Percentiles rank a stretch among this genome's conserved stretches.
phyloP scores from a whole-genome alignment of 1,139 yeast species.

The Arxiozyma bovina region DNA sequence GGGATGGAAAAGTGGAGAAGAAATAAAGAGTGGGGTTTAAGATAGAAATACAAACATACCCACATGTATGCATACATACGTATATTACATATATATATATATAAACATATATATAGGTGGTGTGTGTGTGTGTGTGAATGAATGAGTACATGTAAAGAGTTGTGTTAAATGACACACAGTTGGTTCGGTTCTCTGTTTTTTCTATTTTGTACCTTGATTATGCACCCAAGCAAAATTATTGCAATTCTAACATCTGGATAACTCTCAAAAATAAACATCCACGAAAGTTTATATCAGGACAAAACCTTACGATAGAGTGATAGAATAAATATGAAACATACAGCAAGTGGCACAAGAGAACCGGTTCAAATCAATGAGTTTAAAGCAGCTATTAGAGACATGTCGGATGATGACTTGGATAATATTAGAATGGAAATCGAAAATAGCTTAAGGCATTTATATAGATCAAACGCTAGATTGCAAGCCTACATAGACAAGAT shows the following conservation, averaged over 20 bases:
- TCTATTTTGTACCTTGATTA: background rate
- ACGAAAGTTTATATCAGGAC: background rate
- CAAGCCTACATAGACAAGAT: conserved; percentile 25
- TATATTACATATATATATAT: no score
- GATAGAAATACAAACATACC: no score
- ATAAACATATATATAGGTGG: no score
- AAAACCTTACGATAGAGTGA: background rate
- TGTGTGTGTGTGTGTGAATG: no score
- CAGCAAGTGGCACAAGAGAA: conserved; percentile 23
- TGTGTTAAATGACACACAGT: background rate
- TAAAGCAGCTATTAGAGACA: conserved; percentile 30
- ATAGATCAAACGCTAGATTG: conserved; percentile 33
- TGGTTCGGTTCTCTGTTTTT: background rate
- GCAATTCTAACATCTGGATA: background rate
- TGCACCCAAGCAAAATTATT: background rate
- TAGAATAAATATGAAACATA: conserved; percentile 5
- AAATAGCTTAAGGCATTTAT: conserved; percentile 31
- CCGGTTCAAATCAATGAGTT: conserved; percentile 36
- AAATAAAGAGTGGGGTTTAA: background rate
- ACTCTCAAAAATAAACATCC: background rate
- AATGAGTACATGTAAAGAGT: no score
- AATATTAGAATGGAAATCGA: conserved; percentile 25
- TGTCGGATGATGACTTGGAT: conserved; percentile 29
- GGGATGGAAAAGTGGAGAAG: background rate
- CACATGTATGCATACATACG: no score